Conservation (phyloP, 257 asterid genomes). For the Orobanche coerulescens region DNA sequence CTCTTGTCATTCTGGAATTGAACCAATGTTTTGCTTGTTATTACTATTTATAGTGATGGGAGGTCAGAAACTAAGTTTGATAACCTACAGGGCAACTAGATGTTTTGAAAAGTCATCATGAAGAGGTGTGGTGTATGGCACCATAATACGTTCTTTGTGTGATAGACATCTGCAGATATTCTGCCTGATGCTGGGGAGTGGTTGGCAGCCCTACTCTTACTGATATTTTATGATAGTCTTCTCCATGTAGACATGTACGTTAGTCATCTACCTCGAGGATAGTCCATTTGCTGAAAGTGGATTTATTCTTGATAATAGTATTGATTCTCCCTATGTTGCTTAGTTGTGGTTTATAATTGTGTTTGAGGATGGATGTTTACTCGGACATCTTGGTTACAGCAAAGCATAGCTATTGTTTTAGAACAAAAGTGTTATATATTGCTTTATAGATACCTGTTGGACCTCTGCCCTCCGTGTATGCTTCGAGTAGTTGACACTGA, state of each 20-base stretch:
- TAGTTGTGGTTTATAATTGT: slow-evolving; percentile 1
- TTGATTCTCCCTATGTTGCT: neutral
- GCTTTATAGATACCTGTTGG: neutral
- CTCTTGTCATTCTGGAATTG: neutral
- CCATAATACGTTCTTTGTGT: neutral
- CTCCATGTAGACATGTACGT: neutral
- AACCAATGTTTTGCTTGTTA: neutral
- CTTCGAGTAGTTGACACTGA: slow-evolving; percentile 2
- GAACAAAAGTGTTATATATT: neutral
- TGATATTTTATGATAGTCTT: neutral
- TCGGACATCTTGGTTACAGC: slow-evolving; percentile 9
- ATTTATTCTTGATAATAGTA: slow-evolving; percentile 9
- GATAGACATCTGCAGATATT: neutral
- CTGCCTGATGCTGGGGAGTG: neutral
- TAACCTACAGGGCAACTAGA: neutral
- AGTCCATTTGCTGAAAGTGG: neutral
- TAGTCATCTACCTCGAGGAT: slow-evolving; percentile 2
- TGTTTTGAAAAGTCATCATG: neutral
- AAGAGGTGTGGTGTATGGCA: neutral
- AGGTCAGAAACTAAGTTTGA: neutral
- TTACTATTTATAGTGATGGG: neutral
- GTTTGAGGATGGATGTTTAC: slow-evolving; percentile 16
- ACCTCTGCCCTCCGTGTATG: slow-evolving; percentile 6
- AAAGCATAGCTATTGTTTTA: neutral
- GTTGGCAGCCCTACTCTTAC: slow-evolving; percentile 6